Evolutionary conservation across 345 rosid genomes (phyloP).

Genomic region (Eucalyptus grandis): DNA sequence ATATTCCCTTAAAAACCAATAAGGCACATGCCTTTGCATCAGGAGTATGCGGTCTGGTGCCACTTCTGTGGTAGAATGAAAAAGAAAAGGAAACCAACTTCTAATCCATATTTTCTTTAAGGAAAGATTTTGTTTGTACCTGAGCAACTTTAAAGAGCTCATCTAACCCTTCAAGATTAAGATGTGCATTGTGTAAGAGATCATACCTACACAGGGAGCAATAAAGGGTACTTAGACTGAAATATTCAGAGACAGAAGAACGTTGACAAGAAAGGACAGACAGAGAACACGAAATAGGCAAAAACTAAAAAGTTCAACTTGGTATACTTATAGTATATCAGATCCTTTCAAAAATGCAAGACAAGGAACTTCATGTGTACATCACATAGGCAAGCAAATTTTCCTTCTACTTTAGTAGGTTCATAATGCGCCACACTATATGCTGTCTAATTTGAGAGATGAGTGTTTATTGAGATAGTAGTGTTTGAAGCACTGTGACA

Average conservation of each 20-base stretch:
- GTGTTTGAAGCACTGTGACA: neutral
- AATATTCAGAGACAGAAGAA: neutral
- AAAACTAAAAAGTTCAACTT: neutral
- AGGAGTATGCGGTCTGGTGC: neutral
- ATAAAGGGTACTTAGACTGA: neutral
- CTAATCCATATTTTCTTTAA: neutral
- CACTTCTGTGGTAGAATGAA: neutral
- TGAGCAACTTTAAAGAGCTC: conserved; percentile 95
- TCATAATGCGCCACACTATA: neutral
- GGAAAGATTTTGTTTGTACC: conserved; percentile 23
- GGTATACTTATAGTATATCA: neutral
- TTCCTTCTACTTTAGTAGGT: neutral
- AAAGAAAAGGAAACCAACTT: neutral
- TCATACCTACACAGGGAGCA: conserved; percentile 54
- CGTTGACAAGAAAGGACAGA: neutral
- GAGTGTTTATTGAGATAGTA: neutral
- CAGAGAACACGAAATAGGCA: neutral
- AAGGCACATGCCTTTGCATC: neutral
- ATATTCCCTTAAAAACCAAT: neutral
- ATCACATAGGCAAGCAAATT: neutral
- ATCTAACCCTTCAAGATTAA: conserved; percentile 72
- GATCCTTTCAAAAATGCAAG: neutral
- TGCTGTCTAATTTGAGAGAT: neutral
- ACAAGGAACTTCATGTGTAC: neutral
- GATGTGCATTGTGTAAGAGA: conserved; percentile 96